Percentiles rank a stretch among this genome's conserved stretches.
phyloP scores from a whole-genome alignment of 805 yeast genomes.

The Schizosaccharomyces japonicus region DNA sequence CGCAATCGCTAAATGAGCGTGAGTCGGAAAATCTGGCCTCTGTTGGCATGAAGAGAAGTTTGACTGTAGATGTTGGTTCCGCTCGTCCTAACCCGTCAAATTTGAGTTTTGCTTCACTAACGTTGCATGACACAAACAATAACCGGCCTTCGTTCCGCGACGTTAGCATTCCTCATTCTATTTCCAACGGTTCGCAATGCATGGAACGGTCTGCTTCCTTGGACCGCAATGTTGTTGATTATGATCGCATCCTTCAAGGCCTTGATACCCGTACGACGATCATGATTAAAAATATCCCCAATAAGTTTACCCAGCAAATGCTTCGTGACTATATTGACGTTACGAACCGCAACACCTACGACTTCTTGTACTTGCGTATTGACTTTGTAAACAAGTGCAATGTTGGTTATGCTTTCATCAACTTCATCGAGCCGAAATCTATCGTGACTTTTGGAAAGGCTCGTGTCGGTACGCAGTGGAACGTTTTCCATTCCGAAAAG shows the following conservation, averaged over 20 bases:
- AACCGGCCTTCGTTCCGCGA: background rate
- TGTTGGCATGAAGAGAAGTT: background rate
- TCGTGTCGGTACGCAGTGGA: conserved; percentile 27
- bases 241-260: conserved; percentile 21
- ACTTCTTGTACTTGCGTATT: conserved; percentile 20
- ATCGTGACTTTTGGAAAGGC: conserved; percentile 24
- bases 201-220: background rate
- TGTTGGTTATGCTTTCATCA: conserved; percentile 33
- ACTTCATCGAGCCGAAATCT: conserved; percentile 23
- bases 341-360: conserved; percentile 20
- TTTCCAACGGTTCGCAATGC: background rate
- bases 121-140: background rate
- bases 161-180: background rate
- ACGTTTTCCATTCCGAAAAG: conserved; percentile 25
- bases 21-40: background rate
- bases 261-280: conserved; percentile 25
- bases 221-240: conserved; percentile 17
- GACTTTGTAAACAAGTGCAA: conserved; percentile 31
- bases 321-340: conserved; percentile 25
- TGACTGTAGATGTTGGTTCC: background rate
- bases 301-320: conserved; percentile 24
- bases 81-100: background rate
- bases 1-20: background rate
- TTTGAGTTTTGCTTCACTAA: conserved; percentile 1
- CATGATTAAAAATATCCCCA: conserved; percentile 33